Evolutionary conservation across 805 yeast genomes (phyloP), one percentile per base, ranked within the genome.

Genomic region (Metschnikowia cubensis): DNA sequence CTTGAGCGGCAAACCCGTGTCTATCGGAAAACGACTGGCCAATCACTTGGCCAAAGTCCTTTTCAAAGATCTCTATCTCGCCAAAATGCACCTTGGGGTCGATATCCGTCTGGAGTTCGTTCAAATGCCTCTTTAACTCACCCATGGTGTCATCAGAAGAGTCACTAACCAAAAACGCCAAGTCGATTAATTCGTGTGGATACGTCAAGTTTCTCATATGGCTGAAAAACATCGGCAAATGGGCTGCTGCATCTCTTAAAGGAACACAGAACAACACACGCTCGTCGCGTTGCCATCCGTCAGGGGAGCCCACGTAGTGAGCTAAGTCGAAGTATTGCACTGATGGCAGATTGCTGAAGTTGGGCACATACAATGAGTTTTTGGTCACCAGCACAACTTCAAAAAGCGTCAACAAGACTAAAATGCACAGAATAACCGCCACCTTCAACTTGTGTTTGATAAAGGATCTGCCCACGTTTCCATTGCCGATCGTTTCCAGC

Each of bases 1-100:
- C 98, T 68, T 92, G 98, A 0, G 96, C 97, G 11, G 88, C 90
- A 67, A 92, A 91, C 1, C 97, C 97, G 66, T 92, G 97, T 64
- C 98, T 77, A 65, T 90, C 97, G 53, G 87, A 81, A 62, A 92
- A 90, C 20, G 92, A 86, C 71, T 92, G 98, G 51, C 97, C 97
- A 54, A 92, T 85, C 42, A 80, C 80, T 65, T 91, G 97, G 41
- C 97, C 97, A 64, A 91, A 91, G 68, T 92, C 96, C 64, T 89
- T 91, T 66, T 89, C 94, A 65, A 73, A 89, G 46, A 90, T 89
- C 66, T 89, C 96, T 48, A 89, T 87, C 58, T 83, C 82, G 34
- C 96, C 96, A 68, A 87, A 88, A 52, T 84, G 79, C 73, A 79
- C 73, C n/a, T 71, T 51, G 18, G 70, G 68, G 69, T 88, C 84